phyloP scores from a whole-genome alignment of 1,284 basidiomycete genomes.

The Fomitopsis pinicola region DNA sequence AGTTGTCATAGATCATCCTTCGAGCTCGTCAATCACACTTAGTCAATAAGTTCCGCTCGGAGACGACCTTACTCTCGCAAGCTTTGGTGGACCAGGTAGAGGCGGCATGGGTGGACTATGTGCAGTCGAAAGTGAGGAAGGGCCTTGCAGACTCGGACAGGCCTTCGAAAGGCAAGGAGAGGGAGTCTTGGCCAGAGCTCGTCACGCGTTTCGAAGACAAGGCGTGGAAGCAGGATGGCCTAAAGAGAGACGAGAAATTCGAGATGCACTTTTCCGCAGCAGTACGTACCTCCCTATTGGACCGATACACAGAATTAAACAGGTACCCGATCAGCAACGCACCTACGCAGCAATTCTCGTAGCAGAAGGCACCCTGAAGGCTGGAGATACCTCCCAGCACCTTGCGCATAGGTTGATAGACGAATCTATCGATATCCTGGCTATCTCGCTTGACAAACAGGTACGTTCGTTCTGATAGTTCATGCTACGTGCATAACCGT shows the following conservation, averaged over 20 bases:
- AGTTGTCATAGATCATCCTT: constrained; percentile 71
- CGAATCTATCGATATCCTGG: constrained; percentile 72
- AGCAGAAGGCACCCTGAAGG: constrained; percentile 37
- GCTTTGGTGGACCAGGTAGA: constrained; percentile 57
- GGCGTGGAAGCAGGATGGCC: constrained; percentile 67
- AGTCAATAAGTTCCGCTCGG: constrained; percentile 58
- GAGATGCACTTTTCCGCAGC: constrained; percentile 80
- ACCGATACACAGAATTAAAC: background rate
- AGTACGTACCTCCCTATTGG: constrained; percentile 36
- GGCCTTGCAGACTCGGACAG: constrained; percentile 48
- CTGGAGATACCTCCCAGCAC: constrained; percentile 37
- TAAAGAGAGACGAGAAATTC: constrained; percentile 86
- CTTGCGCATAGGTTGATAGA: constrained; percentile 66
- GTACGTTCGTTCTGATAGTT: constrained; percentile 34
- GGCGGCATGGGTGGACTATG: constrained; percentile 64
- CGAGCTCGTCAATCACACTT: constrained; percentile 86
- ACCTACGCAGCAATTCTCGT: constrained; percentile 46
- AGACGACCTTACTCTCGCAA: constrained; percentile 51
- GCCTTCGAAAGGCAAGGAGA: constrained; percentile 45
- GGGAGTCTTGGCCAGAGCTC: constrained; percentile 50
- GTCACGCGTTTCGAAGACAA: constrained; percentile 43
- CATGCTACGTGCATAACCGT: constrained; percentile 9
- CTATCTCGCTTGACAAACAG: constrained; percentile 71
- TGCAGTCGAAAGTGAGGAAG: constrained; percentile 56
- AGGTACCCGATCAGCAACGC: constrained; percentile 38